A percentile compares a stretch with the other conserved stretches of the same genome.
Evolutionary conservation across 108 stramenopile species (phyloP).

Genomic region (Nannochloropsis granulata): DNA sequence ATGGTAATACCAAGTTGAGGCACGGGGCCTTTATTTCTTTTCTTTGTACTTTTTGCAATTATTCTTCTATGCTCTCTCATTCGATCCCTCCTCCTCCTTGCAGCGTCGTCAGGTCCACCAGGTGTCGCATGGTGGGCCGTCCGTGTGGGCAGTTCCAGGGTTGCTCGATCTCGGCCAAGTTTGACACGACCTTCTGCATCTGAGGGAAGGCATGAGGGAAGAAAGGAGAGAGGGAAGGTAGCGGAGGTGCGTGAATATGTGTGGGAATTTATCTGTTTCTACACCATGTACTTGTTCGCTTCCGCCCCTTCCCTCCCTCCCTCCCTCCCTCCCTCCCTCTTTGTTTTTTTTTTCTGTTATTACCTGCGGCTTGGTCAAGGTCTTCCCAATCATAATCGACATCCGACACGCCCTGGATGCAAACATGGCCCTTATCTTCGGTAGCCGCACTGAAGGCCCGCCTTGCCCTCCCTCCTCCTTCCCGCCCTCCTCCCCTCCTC

Average conservation of each 20-base stretch:
- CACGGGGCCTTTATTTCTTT: too few species aligned
- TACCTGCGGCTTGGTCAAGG: conserved; percentile 34
- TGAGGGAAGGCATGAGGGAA: conserved; percentile 45
- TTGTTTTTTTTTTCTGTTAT: not conserved
- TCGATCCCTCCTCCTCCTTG: not conserved
- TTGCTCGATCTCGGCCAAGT: conserved; percentile 60
- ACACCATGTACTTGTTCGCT: not conserved
- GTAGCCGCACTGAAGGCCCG: conserved; percentile 41
- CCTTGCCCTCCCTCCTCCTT: conserved; percentile 41
- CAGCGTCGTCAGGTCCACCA: conserved; percentile 39
- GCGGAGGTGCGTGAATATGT: not conserved
- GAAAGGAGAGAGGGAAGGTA: not conserved
- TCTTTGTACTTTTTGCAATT: not conserved
- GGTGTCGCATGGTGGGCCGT: conserved; percentile 74
- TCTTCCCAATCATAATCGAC: conserved; percentile 85
- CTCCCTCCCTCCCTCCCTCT: not conserved
- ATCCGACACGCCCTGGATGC: conserved; percentile 77
- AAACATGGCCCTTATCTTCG: conserved; percentile 91
- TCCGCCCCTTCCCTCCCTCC: not conserved
- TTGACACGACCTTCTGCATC: conserved; percentile 58
- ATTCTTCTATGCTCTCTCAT: not conserved
- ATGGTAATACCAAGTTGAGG: too few species aligned
- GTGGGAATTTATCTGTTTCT: not conserved
- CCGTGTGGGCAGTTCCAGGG: conserved; percentile 87
- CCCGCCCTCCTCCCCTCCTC: conserved; percentile 10